phyloP scores from a whole-genome alignment of 1,284 basidiomycete species.

The Mycosarcoma maydis region DNA sequence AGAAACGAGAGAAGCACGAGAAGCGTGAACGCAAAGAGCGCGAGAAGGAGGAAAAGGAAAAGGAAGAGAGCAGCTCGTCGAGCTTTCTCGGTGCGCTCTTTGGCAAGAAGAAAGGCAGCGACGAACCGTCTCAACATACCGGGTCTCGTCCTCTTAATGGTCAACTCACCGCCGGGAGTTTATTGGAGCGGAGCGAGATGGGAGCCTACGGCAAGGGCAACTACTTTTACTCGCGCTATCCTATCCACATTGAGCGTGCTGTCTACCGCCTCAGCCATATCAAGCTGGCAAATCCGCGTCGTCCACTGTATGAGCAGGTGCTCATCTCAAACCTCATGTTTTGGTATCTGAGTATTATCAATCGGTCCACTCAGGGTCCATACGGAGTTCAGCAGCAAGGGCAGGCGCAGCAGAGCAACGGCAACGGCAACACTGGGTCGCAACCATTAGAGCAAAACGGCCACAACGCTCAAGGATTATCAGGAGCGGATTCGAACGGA shows the following conservation, averaged over 20 bases:
- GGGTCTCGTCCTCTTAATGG: conserved; percentile 25
- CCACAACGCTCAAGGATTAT: not conserved
- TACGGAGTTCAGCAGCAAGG: conserved; percentile 58
- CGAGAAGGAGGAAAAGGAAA: conserved; percentile 49
- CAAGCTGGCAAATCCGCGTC: conserved; percentile 94
- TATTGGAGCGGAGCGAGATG: conserved; percentile 43
- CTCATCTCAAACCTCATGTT: conserved; percentile 99
- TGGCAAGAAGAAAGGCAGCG: conserved; percentile 59
- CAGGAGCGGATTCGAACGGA: conserved; percentile 7
- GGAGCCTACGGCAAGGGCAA: conserved; percentile 25
- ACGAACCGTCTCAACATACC: conserved; percentile 17
- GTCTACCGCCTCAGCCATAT: conserved; percentile 97
- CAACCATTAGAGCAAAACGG: conserved; percentile 14
- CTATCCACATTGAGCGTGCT: conserved; percentile 96
- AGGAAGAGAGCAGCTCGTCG: conserved; percentile 48
- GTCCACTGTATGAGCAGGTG: conserved; percentile 97
- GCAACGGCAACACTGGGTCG: not conserved
- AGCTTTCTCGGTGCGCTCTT: conserved; percentile 61
- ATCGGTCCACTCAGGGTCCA: conserved; percentile 72
- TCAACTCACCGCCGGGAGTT: conserved; percentile 56
- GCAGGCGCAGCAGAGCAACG: conserved; percentile 23
- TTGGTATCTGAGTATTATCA: conserved; percentile 99
- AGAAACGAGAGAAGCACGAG: conserved; percentile 51
- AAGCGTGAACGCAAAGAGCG: conserved; percentile 52
- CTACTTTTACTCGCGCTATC: conserved; percentile 80